Percentiles rank a stretch among this genome's conserved stretches.
These are phyloP conservation scores for Paracamarosporium sp. DNA, from an alignment of 2,329 filamentous ascomycete genomes.

Conservation along the genomic window DNA sequence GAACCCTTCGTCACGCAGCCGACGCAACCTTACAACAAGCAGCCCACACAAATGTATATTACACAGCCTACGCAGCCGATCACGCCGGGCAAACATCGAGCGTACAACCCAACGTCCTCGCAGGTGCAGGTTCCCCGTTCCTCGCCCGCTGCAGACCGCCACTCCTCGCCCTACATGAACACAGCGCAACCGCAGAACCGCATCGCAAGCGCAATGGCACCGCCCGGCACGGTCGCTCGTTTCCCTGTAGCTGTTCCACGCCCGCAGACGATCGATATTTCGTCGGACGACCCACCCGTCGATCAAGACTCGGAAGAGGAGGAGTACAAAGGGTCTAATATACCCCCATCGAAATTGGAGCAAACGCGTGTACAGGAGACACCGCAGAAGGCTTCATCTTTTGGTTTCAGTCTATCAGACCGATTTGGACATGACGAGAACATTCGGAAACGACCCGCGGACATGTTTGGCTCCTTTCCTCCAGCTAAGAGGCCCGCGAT, in stretches of 20 bases:
- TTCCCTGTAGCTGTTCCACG: constrained; percentile 59
- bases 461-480: constrained; percentile 22
- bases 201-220: constrained; percentile 71
- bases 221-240: constrained; percentile 75
- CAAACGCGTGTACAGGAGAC: constrained; percentile 39
- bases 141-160: constrained; percentile 66
- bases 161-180: constrained; percentile 48
- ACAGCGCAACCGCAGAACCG: constrained; percentile 35
- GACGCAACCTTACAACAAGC: constrained; percentile 23
- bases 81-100: constrained; percentile 46
- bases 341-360: constrained; percentile 65
- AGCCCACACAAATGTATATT: constrained; percentile 12
- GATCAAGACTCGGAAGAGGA: constrained; percentile 58
- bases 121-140: constrained; percentile 86
- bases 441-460: constrained; percentile 36
- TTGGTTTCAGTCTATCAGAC: constrained; percentile 30
- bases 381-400: constrained; percentile 34
- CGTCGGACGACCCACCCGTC: constrained; percentile 54
- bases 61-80: constrained; percentile 70
- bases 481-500: constrained; percentile 31
- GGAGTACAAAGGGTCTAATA: constrained; percentile 58
- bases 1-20: constrained; percentile 57
- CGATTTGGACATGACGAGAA: constrained; percentile 28
- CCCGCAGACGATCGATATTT: constrained; percentile 47
- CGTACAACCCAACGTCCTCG: constrained; percentile 30